Evolutionary conservation across 192 early-diverging fungal species (phyloP), one percentile per base, ranked within the genome.

Genomic region (Entomortierella parvispora): DNA sequence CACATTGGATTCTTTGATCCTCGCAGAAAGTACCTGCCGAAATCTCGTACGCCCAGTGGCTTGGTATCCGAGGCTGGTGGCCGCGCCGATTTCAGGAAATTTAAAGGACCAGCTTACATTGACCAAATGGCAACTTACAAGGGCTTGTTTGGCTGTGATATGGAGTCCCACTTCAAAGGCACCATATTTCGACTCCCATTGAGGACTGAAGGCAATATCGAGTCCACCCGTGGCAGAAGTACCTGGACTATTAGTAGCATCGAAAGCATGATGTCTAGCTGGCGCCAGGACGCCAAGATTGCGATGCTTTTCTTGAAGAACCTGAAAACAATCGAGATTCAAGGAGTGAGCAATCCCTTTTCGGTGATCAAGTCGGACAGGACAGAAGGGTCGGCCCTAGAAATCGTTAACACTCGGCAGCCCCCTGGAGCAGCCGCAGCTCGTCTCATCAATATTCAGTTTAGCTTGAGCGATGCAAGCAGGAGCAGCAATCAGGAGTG

Each of bases 1-100:
- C 43, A 54, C 25, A 45, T 66, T n/a, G 57, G 31, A 25, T 75
- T 69, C 20, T 68, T 75, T 18, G 71, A 75, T 29, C 71, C 71
- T 10, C 52, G 32, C 20, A 32, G 25, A 29, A 22, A 44, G 22
- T 58, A 43, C 22, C 65, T 75, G 15, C 62, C 69, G 18, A 26
- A 48, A 26, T n/a, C 2, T 17, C 28, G 2, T 4, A 28, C 11
- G 18, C 28, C 45, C 6, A 11, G 15, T 3, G 33, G 50, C 1
- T 17, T 17, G 1, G 48, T 56, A 4, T 42, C 33, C 2, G 22
- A 56, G 26, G 22, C 11, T 17, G 51, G 59, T n/a, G 49, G 51
- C 23, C 32, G 49, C 15, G 23, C 18, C 17, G 68, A 69, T 33
- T 34, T 75, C 45, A 29, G 43, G 11, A 66, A 50, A 6, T n/a